These are phyloP conservation scores for Leccinellum luteum DNA, from an alignment of 768 basidiomycete species.

Conservation along the genomic window DNA sequence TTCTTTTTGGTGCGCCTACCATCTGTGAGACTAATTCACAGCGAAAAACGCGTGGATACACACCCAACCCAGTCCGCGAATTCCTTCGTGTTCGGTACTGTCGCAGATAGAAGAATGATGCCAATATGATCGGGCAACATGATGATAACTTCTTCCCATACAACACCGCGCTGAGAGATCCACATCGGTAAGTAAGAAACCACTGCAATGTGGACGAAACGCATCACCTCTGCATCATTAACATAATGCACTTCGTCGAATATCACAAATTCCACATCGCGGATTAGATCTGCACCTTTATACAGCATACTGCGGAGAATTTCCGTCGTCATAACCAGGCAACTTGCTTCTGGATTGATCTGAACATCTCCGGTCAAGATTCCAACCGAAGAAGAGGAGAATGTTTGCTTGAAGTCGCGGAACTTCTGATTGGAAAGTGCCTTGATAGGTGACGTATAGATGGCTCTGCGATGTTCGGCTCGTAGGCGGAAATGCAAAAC, in stretches of 20 bases:
- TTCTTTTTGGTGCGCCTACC: constrained; percentile 96
- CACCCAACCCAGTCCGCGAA: constrained; percentile 99
- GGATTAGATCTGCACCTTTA: constrained; percentile 96
- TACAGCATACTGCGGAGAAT: constrained; percentile 98
- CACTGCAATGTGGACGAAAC: constrained; percentile 3
- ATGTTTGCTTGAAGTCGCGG: constrained; percentile 96
- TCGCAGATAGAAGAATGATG: constrained; percentile 95
- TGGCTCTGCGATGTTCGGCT: constrained; percentile 58
- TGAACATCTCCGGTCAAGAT: constrained; percentile 99
- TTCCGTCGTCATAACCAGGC: constrained; percentile 97
- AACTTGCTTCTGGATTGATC: constrained; percentile 97
- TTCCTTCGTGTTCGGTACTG: constrained; percentile 96
- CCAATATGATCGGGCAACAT: constrained; percentile 99
- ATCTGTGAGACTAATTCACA: constrained; percentile 6
- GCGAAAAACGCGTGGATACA: constrained; percentile 27
- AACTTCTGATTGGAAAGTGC: constrained; percentile 99
- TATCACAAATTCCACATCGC: constrained; percentile 99
- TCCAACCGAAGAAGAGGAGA: constrained; percentile 86
- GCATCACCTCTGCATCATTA: constrained; percentile 90
- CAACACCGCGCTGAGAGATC: constrained; percentile 80
- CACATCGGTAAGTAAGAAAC: constrained; percentile 13
- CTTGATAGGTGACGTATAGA: constrained; percentile 99
- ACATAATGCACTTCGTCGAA: constrained; percentile 99
- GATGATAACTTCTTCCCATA: constrained; percentile 99
- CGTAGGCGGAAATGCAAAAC: constrained; percentile 12